These are phyloP conservation scores for Ceriops decandra DNA, from an alignment of 345 rosid species.

Conservation along the genomic window DNA sequence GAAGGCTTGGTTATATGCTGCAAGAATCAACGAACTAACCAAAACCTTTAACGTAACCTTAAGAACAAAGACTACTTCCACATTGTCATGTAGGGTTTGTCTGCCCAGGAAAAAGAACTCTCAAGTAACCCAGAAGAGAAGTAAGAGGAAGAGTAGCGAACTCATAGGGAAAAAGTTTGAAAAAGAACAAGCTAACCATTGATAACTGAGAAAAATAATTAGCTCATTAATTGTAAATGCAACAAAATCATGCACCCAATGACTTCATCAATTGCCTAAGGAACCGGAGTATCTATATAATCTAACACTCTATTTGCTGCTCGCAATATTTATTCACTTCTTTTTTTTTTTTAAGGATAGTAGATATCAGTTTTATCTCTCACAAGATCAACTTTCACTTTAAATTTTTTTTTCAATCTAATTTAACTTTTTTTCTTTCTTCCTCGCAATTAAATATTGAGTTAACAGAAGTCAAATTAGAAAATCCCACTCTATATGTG, in stretches of 20 bases:
- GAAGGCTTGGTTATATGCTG: not conserved
- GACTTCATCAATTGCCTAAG: slow-evolving; percentile 19
- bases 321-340: too few species aligned
- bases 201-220: not conserved
- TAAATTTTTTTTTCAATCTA: too few species aligned
- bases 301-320: not conserved
- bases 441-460: too few species aligned
- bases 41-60: slow-evolving; percentile 42
- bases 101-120: slow-evolving; percentile 21
- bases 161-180: not conserved
- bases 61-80: slow-evolving; percentile 24
- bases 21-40: slow-evolving; percentile 24
- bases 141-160: slow-evolving; percentile 14
- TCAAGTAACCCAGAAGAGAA: slow-evolving; percentile 32
- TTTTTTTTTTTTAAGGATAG: too few species aligned
- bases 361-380: too few species aligned
- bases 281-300: slow-evolving; percentile 9
- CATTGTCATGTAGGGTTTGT: slow-evolving; percentile 10
- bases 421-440: too few species aligned
- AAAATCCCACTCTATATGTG: too few species aligned
- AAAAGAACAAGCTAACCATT: not conserved
- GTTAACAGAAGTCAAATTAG: too few species aligned
- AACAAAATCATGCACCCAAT: slow-evolving; percentile 22
- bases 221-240: slow-evolving; percentile 8
- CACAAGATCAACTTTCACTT: too few species aligned